phyloP scores from a whole-genome alignment of 352 stramenopile species.

The Phytophthora citricola region DNA sequence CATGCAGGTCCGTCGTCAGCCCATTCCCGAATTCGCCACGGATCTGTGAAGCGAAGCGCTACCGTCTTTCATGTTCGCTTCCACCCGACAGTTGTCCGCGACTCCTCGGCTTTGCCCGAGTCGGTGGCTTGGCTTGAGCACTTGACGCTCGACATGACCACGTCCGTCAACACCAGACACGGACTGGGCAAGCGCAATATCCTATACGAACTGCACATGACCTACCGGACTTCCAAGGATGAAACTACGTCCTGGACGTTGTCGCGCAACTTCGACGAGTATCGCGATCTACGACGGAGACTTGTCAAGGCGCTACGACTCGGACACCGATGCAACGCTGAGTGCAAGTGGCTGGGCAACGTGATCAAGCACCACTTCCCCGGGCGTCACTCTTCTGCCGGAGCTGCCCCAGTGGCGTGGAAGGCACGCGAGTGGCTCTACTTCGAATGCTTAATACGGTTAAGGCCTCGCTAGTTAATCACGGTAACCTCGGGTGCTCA shows the following conservation, averaged over 20 bases:
- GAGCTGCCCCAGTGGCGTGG: conserved; percentile 33
- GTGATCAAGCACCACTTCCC: conserved; percentile 65
- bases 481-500: conserved; percentile 40
- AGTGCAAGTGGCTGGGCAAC: conserved; percentile 67
- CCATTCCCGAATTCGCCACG: conserved; percentile 27
- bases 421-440: conserved; percentile 35
- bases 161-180: conserved; percentile 17
- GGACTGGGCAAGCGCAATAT: conserved; percentile 34
- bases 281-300: conserved; percentile 43
- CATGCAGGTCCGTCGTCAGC: neutral
- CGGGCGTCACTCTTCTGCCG: conserved; percentile 42
- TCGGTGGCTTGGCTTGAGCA: conserved; percentile 43
- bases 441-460: conserved; percentile 44
- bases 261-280: conserved; percentile 47
- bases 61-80: conserved; percentile 23
- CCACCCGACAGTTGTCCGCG: conserved; percentile 6
- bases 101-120: conserved; percentile 26
- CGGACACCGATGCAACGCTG: conserved; percentile 60
- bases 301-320: conserved; percentile 49
- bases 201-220: conserved; percentile 42
- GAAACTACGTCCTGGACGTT: conserved; percentile 40
- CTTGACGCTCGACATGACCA: conserved; percentile 39
- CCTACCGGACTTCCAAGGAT: conserved; percentile 32
- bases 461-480: conserved; percentile 44
- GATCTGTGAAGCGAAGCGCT: conserved; percentile 15